Conservation (phyloP, 2,329 filamentous ascomycete species). For the Penicillium sp. region DNA sequence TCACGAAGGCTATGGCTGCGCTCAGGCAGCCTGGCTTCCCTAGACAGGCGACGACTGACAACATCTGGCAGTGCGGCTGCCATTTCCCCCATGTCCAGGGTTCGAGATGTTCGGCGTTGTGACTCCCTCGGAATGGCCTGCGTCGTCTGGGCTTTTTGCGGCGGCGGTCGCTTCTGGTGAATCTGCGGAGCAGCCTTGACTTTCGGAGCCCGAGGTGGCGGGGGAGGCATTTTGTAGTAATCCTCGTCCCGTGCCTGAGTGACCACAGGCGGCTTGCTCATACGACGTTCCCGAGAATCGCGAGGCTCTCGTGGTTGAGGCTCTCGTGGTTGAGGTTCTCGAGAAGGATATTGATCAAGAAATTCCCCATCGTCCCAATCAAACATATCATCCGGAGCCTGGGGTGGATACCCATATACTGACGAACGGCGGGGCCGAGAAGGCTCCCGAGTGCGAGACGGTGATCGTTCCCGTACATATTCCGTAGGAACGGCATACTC, state of each 20-base stretch:
- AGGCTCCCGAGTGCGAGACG: constrained; percentile 35
- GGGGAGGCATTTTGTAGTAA: constrained; percentile 39
- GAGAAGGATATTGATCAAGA: constrained; percentile 28
- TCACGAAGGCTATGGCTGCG: constrained; percentile 34
- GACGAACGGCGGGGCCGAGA: constrained; percentile 32
- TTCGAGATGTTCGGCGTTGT: constrained; percentile 31
- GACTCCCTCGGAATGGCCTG: constrained; percentile 22
- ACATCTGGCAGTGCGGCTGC: constrained; percentile 33
- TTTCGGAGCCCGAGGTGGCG: constrained; percentile 35
- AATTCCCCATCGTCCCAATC: constrained; percentile 31
- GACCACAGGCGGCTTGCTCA: constrained; percentile 10
- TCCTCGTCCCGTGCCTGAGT: constrained; percentile 40
- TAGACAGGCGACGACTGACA: constrained; percentile 29
- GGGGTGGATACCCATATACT: constrained; percentile 34
- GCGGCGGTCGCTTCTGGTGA: constrained; percentile 35
- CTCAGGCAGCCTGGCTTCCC: constrained; percentile 33
- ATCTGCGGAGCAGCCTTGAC: constrained; percentile 28
- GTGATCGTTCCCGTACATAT: constrained; percentile 33
- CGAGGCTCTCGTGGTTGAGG: neutral
- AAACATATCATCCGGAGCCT: constrained; percentile 33
- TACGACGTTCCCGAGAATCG: neutral
- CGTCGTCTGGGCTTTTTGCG: constrained; percentile 34
- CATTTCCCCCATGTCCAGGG: constrained; percentile 37
- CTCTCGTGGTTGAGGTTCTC: constrained; percentile 15
- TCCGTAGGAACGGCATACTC: constrained; percentile 30